These are phyloP conservation scores for Colletotrichum sp. DNA, from an alignment of 2,329 filamentous ascomycete species.

Conservation along the genomic window DNA sequence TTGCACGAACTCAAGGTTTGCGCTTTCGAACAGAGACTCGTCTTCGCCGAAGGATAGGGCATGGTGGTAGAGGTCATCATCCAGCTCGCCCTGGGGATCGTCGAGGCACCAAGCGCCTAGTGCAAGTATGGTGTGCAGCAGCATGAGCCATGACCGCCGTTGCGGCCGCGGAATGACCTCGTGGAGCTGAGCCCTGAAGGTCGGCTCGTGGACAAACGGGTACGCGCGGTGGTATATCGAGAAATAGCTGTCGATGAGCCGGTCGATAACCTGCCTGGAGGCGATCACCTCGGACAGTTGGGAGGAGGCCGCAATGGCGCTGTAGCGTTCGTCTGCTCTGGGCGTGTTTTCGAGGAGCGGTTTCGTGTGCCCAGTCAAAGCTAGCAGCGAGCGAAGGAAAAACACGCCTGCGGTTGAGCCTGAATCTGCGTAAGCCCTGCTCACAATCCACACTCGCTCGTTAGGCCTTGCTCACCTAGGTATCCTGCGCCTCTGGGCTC, in stretches of 20 bases:
- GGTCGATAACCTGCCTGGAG: conserved; percentile 28
- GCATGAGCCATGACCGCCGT: conserved; percentile 35
- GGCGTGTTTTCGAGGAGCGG: neutral
- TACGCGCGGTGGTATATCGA: conserved; percentile 48
- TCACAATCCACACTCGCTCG: conserved; percentile 27
- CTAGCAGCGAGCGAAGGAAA: conserved; percentile 32
- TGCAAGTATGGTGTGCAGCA: conserved; percentile 42
- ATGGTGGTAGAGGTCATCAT: conserved; percentile 33
- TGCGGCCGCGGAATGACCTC: conserved; percentile 33
- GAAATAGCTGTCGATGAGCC: conserved; percentile 45
- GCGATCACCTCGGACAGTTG: conserved; percentile 25
- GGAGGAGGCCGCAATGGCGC: conserved; percentile 15
- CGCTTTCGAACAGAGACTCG: conserved; percentile 35
- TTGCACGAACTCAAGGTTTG: conserved; percentile 35
- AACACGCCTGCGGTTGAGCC: conserved; percentile 13
- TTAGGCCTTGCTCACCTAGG: conserved; percentile 24
- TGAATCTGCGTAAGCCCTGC: conserved; percentile 21
- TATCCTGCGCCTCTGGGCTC: conserved; percentile 39
- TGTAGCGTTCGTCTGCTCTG: neutral
- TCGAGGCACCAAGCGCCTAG: conserved; percentile 40
- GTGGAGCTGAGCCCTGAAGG: conserved; percentile 44
- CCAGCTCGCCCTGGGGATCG: conserved; percentile 28
- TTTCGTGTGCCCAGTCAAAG: conserved; percentile 27
- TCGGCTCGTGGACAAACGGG: conserved; percentile 50
- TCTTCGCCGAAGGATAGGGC: conserved; percentile 31